phyloP scores from a whole-genome alignment of 257 asterid species.

The Ajuga chamaepitys region DNA sequence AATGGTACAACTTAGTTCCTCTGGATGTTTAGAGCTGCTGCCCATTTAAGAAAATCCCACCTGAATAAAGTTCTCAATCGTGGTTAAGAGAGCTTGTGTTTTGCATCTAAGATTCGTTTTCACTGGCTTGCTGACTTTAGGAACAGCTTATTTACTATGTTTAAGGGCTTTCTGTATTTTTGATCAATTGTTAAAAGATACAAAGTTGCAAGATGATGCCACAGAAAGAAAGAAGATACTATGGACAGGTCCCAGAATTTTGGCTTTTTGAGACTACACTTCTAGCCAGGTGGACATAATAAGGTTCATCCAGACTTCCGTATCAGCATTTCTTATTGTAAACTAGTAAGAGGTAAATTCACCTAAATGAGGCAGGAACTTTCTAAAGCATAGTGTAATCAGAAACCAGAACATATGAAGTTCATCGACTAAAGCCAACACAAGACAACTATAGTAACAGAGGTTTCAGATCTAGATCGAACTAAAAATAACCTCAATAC shows the following conservation, averaged over 20 bases:
- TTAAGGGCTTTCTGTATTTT: not conserved
- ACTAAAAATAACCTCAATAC: not conserved
- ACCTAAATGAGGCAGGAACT: not conserved
- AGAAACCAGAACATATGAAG: not conserved
- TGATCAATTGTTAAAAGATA: not conserved
- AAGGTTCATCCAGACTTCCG: not conserved
- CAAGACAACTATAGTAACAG: not conserved
- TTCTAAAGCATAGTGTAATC: not conserved
- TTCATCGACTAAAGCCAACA: not conserved
- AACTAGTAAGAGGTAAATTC: not conserved
- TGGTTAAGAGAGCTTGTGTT: not conserved
- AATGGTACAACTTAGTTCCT: not conserved
- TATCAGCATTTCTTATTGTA: not conserved
- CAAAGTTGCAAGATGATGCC: not conserved
- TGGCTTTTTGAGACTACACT: not conserved
- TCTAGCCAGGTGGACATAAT: too few relatives aligned
- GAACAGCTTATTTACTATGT: not conserved
- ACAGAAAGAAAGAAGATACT: not conserved
- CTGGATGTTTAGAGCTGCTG: not conserved
- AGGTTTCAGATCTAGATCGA: not conserved
- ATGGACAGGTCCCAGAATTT: too few relatives aligned
- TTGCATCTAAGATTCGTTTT: not conserved
- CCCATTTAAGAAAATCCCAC: not conserved
- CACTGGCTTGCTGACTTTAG: not conserved
- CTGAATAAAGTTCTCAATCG: not conserved